Conservation (phyloP, 805 yeast genomes). For the Schwanniomyces vanrijiae region DNA sequence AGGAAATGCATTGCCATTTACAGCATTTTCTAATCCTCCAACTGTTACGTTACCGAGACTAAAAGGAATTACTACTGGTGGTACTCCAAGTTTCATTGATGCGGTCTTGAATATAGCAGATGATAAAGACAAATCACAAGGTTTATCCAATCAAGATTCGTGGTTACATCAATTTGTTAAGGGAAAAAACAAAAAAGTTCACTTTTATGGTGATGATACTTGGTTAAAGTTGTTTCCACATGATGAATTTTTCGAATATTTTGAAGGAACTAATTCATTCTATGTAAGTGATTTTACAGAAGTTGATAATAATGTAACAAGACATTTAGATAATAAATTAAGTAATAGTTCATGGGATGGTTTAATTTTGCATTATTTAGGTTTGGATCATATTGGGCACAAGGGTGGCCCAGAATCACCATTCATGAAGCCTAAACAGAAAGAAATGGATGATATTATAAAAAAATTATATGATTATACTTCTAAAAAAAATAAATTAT, state of each 20-base stretch:
- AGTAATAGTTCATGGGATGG: constrained; percentile 68
- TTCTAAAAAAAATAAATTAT: constrained; percentile 45
- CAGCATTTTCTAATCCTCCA: constrained; percentile 93
- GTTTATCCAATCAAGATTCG: constrained; percentile 74
- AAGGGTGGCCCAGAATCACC: constrained; percentile 87
- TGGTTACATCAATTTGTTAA: constrained; percentile 73
- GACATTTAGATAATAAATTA: constrained; percentile 72
- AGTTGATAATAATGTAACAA: constrained; percentile 89
- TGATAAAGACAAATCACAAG: constrained; percentile 71
- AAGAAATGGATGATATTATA: constrained; percentile 80
- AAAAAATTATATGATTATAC: constrained; percentile 43
- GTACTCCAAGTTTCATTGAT: constrained; percentile 90
- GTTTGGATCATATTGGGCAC: constrained; percentile 97
- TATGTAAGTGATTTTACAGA: constrained; percentile 94
- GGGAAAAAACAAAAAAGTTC: constrained; percentile 45
- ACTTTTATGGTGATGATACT: constrained; percentile 96
- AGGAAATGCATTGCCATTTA: constrained; percentile 81
- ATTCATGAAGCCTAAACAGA: constrained; percentile 79
- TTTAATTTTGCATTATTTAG: constrained; percentile 84
- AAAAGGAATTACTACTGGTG: constrained; percentile 92
- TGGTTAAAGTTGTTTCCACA: constrained; percentile 89
- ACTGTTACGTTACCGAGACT: constrained; percentile 94
- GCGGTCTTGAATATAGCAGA: constrained; percentile 94
- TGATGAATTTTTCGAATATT: constrained; percentile 49
- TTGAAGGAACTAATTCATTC: constrained; percentile 90